Evolutionary conservation across 371 early-diverging fungal genomes (phyloP).

Genomic region (Mucor velutinosus): DNA sequence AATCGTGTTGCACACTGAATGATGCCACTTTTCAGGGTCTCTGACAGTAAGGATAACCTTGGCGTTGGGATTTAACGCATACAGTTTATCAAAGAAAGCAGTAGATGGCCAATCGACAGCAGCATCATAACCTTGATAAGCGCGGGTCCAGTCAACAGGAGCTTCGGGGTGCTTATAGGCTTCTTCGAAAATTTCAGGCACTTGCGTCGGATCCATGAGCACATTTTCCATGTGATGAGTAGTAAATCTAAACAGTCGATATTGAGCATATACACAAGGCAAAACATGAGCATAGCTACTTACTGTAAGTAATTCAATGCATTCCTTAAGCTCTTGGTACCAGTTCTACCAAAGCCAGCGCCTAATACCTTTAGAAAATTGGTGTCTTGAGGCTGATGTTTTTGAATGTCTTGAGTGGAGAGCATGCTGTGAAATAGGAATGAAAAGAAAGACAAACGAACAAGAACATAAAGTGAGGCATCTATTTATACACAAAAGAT

Average conservation of each 20-base stretch:
- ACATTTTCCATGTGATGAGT: slow-evolving; percentile 24
- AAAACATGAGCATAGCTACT: background rate
- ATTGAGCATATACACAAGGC: background rate
- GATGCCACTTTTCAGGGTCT: slow-evolving; percentile 31
- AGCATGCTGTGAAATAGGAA: background rate
- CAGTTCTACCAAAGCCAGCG: slow-evolving; percentile 26
- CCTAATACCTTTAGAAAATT: slow-evolving; percentile 17
- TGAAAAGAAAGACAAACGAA: background rate
- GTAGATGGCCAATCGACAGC: slow-evolving; percentile 34
- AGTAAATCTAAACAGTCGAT: slow-evolving; percentile 8
- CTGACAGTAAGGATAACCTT: slow-evolving; percentile 34
- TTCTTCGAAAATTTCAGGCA: slow-evolving; percentile 15
- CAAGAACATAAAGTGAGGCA: background rate
- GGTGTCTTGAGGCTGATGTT: background rate
- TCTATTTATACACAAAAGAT: background rate
- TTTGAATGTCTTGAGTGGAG: background rate
- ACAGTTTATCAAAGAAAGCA: slow-evolving; percentile 22
- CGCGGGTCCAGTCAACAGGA: slow-evolving; percentile 20
- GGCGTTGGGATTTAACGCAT: slow-evolving; percentile 30
- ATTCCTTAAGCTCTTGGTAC: slow-evolving; percentile 14
- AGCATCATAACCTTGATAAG: slow-evolving; percentile 28
- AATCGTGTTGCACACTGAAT: slow-evolving; percentile 22
- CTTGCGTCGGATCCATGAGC: slow-evolving; percentile 13
- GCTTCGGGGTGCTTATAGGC: slow-evolving; percentile 15
- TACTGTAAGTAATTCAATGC: slow-evolving; percentile 22